Percentiles rank a stretch among this genome's conserved stretches.
These are phyloP conservation scores for Uromyces viciae-fabae DNA, from an alignment of 1,284 basidiomycete species.

Conservation along the genomic window DNA sequence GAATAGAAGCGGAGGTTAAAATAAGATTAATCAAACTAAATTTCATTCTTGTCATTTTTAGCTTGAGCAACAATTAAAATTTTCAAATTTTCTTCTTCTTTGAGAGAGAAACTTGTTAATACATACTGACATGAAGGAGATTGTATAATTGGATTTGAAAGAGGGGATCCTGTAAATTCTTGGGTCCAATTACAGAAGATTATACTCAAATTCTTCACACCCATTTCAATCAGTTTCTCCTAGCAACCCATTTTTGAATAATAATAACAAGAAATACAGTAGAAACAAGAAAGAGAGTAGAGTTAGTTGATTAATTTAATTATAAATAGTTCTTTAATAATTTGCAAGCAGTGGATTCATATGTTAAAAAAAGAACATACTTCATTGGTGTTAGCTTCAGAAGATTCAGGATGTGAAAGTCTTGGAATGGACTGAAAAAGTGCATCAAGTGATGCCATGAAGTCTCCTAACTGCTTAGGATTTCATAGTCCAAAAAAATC, in stretches of 20 bases:
- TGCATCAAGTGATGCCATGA: constrained; percentile 35
- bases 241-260: background rate
- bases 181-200: constrained; percentile 4
- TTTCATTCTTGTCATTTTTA: no score
- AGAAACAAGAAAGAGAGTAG: no score
- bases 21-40: no score
- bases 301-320: no score
- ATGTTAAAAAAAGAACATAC: background rate
- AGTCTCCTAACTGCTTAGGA: constrained; percentile 20
- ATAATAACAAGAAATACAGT: no score
- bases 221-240: constrained; percentile 18
- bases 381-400: background rate
- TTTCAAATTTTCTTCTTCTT: background rate
- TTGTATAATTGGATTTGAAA: constrained; percentile 13
- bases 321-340: no score
- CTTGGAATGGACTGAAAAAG: constrained; percentile 19
- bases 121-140: constrained; percentile 8
- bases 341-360: background rate
- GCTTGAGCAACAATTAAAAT: background rate
- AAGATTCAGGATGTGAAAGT: constrained; percentile 1
- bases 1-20: no score
- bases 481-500: background rate
- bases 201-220: background rate
- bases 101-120: background rate
- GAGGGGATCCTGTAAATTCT: constrained; percentile 18